Base-by-base conservation (phyloP, 805 yeast genomes). In the Hanseniaspora osmophila region DNA sequence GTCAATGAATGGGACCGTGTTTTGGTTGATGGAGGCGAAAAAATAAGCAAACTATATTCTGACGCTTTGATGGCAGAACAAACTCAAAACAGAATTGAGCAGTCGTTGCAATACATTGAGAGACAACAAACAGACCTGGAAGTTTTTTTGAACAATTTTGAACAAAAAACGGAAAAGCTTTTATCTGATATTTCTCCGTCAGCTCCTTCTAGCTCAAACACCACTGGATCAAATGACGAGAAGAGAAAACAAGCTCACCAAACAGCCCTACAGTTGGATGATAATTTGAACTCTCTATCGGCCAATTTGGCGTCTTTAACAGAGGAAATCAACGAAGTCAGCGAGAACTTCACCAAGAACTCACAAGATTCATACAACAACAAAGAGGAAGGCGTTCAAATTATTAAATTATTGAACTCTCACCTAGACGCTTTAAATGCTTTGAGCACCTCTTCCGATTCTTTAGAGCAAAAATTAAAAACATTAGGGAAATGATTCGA, bases 91-190 rank as follows among this genome's bases (percentile, higher is more conserved):
- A 83, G 81, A 53, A 80, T 92, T 41, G 97, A 92, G 53, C 96
- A 87, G 61, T 81, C 87, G 37, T 68, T 92, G 46, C 68, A 78
- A 37, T 90, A 87, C 57, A 82, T 92, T 43, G 92, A 83, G 56
- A 80, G 81, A 53, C 97, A 92, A 60, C 98, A 92, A 59, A 85
- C 84, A 48, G 97, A 90, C 56, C 67, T 92, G 42, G 98, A 90
- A 48, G 69, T 74, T 13, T 72, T 90, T 54, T 71, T 92, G 50
- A 82, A 82, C 51, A 80, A 80, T 49, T 88, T 88, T 57, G 97
- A 92, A 45, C 53, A 48, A 44, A 66, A 63, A 49, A 63, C 68
- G 0, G 68, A 64, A 41, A 52, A 60, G 3, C 48, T 64, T 18
- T 51, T 66, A 13, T 55, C 66, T 3, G 70, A 65, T 44, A 49